Evolutionary conservation across 345 rosid genomes (phyloP).

Genomic region (Eucalyptus urophylla): DNA sequence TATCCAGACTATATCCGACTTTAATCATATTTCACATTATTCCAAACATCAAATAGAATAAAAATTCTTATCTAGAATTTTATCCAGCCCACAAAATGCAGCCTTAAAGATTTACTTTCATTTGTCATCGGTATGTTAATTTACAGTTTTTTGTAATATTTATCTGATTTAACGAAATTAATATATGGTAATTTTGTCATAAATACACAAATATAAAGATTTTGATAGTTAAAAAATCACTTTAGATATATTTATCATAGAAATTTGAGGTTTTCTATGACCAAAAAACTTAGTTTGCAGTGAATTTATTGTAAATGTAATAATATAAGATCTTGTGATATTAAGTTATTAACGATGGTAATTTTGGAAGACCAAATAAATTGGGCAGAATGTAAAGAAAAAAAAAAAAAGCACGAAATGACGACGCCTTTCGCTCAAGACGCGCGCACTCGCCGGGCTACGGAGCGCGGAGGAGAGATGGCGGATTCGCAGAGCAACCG

Average conservation of each 20-base stretch:
- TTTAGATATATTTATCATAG: fast-evolving
- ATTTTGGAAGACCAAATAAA: neutral
- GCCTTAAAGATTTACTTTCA: fast-evolving
- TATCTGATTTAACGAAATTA: fast-evolving
- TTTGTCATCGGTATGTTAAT: too few relatives aligned
- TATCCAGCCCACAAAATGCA: too few relatives aligned
- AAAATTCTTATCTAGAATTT: too few relatives aligned
- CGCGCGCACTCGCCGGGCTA: neutral
- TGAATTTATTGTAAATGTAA: fast-evolving
- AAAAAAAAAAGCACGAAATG: neutral
- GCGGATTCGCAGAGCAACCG: slow-evolving; percentile 58
- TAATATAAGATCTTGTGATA: too few relatives aligned
- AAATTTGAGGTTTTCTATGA: fast-evolving
- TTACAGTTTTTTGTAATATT: fast-evolving
- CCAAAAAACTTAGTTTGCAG: fast-evolving
- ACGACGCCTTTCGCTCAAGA: neutral
- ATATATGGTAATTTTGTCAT: too few relatives aligned
- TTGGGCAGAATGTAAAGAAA: neutral
- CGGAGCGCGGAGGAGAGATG: slow-evolving; percentile 17
- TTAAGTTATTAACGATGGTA: neutral
- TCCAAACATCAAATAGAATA: too few relatives aligned
- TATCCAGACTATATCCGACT: fast-evolving
- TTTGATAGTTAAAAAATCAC: too few relatives aligned
- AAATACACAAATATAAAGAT: fast-evolving
- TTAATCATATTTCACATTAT: fast-evolving